Percentiles rank a stretch among this genome's conserved stretches.
Conservation (phyloP, 2,329 filamentous ascomycete genomes). For the Scytalidium sp. region DNA sequence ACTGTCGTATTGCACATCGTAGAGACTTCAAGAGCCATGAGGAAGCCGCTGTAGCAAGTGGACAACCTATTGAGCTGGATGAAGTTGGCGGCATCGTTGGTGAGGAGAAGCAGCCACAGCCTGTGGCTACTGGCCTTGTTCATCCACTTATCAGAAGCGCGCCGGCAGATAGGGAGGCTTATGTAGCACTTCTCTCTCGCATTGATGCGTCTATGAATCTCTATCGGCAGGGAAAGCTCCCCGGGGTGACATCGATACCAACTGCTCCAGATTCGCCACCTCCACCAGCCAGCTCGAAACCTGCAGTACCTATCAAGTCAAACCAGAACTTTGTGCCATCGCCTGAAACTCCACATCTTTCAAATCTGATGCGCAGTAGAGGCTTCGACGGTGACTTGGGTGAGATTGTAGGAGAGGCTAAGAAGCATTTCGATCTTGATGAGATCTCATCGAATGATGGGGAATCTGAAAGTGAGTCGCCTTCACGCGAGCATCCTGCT, state of each 20-base stretch:
- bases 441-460: constrained; percentile 49
- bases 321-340: constrained; percentile 47
- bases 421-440: constrained; percentile 48
- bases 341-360: constrained; percentile 63
- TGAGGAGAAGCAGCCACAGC: constrained; percentile 33
- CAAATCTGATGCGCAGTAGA: constrained; percentile 58
- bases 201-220: constrained; percentile 52
- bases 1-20: constrained; percentile 93
- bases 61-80: constrained; percentile 73
- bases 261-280: constrained; percentile 22
- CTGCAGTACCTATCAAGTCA: constrained; percentile 18
- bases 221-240: constrained; percentile 49
- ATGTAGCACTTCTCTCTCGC: constrained; percentile 46
- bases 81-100: constrained; percentile 48
- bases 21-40: constrained; percentile 95
- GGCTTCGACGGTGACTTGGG: constrained; percentile 61
- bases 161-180: constrained; percentile 50
- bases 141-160: constrained; percentile 61
- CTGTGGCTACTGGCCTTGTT: constrained; percentile 44
- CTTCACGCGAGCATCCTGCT: constrained; percentile 34
- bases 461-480: constrained; percentile 49
- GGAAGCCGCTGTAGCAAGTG: constrained; percentile 84
- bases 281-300: constrained; percentile 18
- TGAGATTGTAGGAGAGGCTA: constrained; percentile 59
- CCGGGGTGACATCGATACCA: constrained; percentile 45